phyloP scores from a whole-genome alignment of 768 basidiomycete species.

The Mrakia frigida region DNA sequence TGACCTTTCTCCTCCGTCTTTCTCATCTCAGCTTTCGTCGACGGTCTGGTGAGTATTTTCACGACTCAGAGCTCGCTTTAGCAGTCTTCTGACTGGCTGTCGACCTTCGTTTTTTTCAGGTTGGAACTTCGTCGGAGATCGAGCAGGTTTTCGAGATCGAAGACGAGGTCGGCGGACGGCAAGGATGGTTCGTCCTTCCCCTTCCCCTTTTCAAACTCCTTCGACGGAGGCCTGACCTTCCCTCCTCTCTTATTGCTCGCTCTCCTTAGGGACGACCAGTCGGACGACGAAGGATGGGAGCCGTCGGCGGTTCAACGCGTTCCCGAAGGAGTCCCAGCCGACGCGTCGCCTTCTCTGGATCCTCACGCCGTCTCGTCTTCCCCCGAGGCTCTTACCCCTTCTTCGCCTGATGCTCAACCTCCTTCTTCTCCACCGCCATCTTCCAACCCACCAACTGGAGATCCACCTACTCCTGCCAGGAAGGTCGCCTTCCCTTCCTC shows the following conservation, averaged over 20 bases:
- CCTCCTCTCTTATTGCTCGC: no score
- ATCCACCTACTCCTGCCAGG: neutral
- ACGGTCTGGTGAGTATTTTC: conserved; percentile 52
- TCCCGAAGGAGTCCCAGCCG: neutral
- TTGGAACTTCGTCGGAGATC: conserved; percentile 67
- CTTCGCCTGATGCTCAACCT: neutral
- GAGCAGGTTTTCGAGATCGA: conserved; percentile 78
- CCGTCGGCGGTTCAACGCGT: neutral
- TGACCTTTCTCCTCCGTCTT: neutral
- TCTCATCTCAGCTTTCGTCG: conserved; percentile 60
- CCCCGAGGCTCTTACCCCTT: conserved; percentile 5
- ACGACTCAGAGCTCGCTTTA: neutral
- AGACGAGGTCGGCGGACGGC: conserved; percentile 44
- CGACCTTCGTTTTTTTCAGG: neutral
- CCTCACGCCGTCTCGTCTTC: neutral
- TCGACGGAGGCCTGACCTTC: no score
- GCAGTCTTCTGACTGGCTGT: neutral
- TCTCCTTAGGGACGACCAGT: conserved; percentile 1
- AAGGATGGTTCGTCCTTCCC: conserved; percentile 5
- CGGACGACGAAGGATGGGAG: conserved; percentile 17
- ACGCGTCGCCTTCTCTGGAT: neutral
- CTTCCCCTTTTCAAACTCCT: no score
- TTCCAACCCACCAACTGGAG: neutral
- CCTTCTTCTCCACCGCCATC: neutral
- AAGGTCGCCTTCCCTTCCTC: conserved; percentile 18